A percentile compares a stretch with the other conserved stretches of the same genome.
phyloP scores from a whole-genome alignment of 2,329 filamentous ascomycete species.

The Orbilia javanica region DNA sequence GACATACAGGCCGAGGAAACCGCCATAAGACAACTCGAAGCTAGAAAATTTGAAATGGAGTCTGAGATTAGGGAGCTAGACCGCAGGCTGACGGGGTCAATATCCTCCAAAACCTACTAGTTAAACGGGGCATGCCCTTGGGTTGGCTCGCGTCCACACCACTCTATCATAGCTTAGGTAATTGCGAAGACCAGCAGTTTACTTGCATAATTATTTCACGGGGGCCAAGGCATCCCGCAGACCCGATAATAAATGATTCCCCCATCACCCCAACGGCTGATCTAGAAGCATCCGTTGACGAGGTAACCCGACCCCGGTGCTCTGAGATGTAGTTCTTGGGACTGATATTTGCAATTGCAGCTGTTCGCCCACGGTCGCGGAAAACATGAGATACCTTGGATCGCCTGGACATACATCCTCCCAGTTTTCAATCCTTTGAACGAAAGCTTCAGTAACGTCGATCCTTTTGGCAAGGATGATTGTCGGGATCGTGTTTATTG shows the following conservation, averaged over 20 bases:
- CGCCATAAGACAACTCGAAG: constrained; percentile 39
- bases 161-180: background rate
- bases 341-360: constrained; percentile 44
- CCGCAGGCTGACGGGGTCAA: constrained; percentile 25
- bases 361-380: constrained; percentile 46
- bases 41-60: constrained; percentile 38
- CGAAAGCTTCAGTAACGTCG: background rate
- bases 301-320: background rate
- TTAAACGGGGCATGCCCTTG: background rate
- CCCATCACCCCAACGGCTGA: background rate
- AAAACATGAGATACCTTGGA: constrained; percentile 37
- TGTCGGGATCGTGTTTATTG: constrained; percentile 12
- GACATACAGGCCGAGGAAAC: constrained; percentile 43
- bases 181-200: background rate
- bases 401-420: constrained; percentile 24
- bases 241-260: background rate
- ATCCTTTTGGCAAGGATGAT: constrained; percentile 36
- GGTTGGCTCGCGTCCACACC: background rate
- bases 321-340: background rate
- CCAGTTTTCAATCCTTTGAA: constrained; percentile 39
- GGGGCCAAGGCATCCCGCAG: background rate
- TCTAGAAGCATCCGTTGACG: background rate
- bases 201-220: background rate
- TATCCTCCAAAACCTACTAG: constrained; percentile 4
- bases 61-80: constrained; percentile 47